phyloP scores from a whole-genome alignment of 257 asterid species.

The Solanum tarijense region DNA sequence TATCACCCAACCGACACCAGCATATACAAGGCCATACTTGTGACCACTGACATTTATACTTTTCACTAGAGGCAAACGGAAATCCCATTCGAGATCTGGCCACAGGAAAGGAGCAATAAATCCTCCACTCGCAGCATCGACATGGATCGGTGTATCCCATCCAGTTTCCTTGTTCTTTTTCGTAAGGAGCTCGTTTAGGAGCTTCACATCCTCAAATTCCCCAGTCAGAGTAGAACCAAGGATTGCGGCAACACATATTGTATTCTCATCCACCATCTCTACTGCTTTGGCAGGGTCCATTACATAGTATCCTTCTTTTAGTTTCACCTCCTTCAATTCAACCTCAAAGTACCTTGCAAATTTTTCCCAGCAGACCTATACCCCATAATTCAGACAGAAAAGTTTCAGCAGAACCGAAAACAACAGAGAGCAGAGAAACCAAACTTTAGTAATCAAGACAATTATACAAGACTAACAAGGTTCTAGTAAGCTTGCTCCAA shows the following conservation, averaged over 20 bases:
- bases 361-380: conserved; percentile 77
- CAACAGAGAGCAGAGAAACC: not conserved
- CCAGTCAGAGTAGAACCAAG: conserved; percentile 70
- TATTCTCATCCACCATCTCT: conserved; percentile 68
- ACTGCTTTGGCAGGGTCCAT: conserved; percentile 65
- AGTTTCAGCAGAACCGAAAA: not conserved
- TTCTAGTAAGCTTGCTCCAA: not conserved
- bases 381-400: not conserved
- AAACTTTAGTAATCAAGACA: not conserved
- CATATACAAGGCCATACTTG: conserved; percentile 70
- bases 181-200: conserved; percentile 41
- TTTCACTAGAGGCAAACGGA: conserved; percentile 63
- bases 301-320: conserved; percentile 55
- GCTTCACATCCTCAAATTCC: conserved; percentile 75
- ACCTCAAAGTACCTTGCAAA: conserved; percentile 75
- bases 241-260: conserved; percentile 73
- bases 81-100: conserved; percentile 80
- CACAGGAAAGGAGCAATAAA: conserved; percentile 64
- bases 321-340: conserved; percentile 65
- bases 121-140: conserved; percentile 89
- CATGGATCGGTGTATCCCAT: conserved; percentile 72
- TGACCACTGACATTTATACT: conserved; percentile 82
- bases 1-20: conserved; percentile 73
- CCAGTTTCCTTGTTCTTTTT: conserved; percentile 58
- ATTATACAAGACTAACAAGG: not conserved